Evolutionary conservation across 352 stramenopile species (phyloP).

Genomic region (Globisporangium echinulatum): DNA sequence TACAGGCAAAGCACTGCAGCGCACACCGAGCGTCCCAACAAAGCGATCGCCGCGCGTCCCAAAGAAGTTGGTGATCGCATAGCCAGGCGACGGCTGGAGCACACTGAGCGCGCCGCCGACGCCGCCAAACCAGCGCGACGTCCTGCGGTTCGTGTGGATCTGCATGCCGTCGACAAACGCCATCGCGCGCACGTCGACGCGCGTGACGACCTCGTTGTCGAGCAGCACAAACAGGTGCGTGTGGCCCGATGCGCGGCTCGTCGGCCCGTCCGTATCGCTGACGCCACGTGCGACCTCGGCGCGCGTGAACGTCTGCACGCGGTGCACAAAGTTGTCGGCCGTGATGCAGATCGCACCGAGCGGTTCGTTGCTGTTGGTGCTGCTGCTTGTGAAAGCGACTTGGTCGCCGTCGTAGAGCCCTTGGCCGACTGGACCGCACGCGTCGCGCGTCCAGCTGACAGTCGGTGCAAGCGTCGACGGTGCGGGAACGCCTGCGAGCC

Average conservation of each 20-base stretch:
- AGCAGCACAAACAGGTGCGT: slow-evolving; percentile 43
- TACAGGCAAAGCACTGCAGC: slow-evolving; percentile 13
- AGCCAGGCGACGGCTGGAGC: slow-evolving; percentile 32
- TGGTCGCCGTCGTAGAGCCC: slow-evolving; percentile 37
- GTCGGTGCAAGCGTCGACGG: slow-evolving; percentile 25
- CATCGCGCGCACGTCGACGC: slow-evolving; percentile 45
- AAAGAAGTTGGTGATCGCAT: slow-evolving; percentile 46
- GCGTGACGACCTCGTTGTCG: slow-evolving; percentile 38
- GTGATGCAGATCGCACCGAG: slow-evolving; percentile 41
- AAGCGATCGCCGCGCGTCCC: slow-evolving; percentile 36
- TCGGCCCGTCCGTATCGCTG: slow-evolving; percentile 8
- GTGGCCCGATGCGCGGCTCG: slow-evolving; percentile 13
- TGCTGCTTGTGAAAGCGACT: slow-evolving; percentile 18
- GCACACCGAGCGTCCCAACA: slow-evolving; percentile 42
- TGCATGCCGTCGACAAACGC: slow-evolving; percentile 64
- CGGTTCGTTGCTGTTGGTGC: neutral
- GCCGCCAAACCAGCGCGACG: slow-evolving; percentile 54
- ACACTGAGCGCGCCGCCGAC: slow-evolving; percentile 39
- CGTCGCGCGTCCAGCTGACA: slow-evolving; percentile 34
- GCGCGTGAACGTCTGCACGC: slow-evolving; percentile 32
- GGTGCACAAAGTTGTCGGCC: slow-evolving; percentile 34
- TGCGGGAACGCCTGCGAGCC: slow-evolving; percentile 37
- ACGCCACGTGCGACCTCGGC: slow-evolving; percentile 13
- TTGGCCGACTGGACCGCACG: slow-evolving; percentile 39
- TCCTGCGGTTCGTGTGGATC: slow-evolving; percentile 53